These are phyloP conservation scores for Septoria petroselini DNA, from an alignment of 2,329 filamentous ascomycete species.

Conservation along the genomic window DNA sequence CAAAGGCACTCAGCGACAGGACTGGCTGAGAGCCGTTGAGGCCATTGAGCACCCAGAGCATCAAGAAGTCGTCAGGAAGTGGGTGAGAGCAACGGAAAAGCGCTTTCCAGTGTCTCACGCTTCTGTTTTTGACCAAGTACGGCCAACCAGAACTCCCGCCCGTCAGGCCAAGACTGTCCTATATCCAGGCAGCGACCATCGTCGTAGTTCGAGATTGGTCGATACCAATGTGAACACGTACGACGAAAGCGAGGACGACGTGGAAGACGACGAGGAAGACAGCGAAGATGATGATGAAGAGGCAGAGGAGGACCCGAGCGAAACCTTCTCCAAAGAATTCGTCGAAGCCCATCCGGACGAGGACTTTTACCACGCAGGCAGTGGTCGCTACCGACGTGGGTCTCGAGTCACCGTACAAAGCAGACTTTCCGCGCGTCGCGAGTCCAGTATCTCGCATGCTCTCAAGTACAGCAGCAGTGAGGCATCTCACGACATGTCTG, in stretches of 20 bases:
- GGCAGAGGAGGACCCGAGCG: conserved; percentile 18
- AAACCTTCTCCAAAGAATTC: conserved; percentile 31
- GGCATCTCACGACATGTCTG: conserved; percentile 11
- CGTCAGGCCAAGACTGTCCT: conserved; percentile 23
- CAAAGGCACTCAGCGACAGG: conserved; percentile 18
- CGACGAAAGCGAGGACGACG: conserved; percentile 20
- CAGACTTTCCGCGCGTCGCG: conserved; percentile 14
- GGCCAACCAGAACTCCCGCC: conserved; percentile 5
- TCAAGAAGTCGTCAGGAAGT: conserved; percentile 18
- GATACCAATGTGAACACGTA: conserved; percentile 19
- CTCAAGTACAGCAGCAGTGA: conserved; percentile 21
- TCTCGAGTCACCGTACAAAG: conserved; percentile 14
- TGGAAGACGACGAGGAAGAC: conserved; percentile 14
- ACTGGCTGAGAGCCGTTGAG: conserved; percentile 15
- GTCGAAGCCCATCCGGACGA: conserved; percentile 31
- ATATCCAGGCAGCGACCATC: conserved; percentile 20
- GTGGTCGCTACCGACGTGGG: conserved; percentile 31
- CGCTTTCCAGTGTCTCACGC: conserved; percentile 11
- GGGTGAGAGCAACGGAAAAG: conserved; percentile 22
- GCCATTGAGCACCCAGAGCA: conserved; percentile 13
- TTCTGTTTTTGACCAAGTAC: neutral
- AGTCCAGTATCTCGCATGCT: conserved; percentile 19
- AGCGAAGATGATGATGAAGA: conserved; percentile 14
- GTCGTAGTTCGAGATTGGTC: conserved; percentile 24
- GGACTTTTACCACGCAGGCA: conserved; percentile 33